phyloP scores from a whole-genome alignment of 306 rosid species.

The Geum urbanum region DNA sequence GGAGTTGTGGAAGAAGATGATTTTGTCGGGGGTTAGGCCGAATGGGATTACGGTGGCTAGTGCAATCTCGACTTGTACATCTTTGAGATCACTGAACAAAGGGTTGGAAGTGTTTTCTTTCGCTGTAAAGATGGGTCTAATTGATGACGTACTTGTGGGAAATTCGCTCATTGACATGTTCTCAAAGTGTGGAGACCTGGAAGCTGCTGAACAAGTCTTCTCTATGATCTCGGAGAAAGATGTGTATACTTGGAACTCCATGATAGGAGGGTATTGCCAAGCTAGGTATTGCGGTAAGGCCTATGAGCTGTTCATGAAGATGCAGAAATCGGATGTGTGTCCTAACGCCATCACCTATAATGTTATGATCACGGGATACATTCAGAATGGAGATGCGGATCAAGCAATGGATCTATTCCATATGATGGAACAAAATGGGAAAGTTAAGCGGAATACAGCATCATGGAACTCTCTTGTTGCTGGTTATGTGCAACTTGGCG shows the following conservation, averaged over 20 bases:
- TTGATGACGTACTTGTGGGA: conserved; percentile 44
- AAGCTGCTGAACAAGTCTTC: conserved; percentile 66
- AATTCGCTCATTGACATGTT: conserved; percentile 84
- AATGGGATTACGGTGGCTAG: conserved; percentile 65
- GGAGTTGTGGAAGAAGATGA: conserved; percentile 64
- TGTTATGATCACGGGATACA: conserved; percentile 78
- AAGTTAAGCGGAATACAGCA: conserved; percentile 62
- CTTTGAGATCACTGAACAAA: conserved; percentile 50
- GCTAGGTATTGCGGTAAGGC: conserved; percentile 89
- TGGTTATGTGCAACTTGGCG: conserved; percentile 67
- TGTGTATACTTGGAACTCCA: conserved; percentile 84
- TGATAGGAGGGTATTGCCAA: conserved; percentile 86
- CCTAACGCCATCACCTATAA: conserved; percentile 86
- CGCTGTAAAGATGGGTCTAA: conserved; percentile 57
- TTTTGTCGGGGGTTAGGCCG: conserved; percentile 55
- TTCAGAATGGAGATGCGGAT: conserved; percentile 76
- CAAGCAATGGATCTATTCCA: conserved; percentile 74
- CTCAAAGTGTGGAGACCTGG: conserved; percentile 73
- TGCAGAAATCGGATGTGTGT: conserved; percentile 68
- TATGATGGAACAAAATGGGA: conserved; percentile 72
- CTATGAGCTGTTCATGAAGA: conserved; percentile 65
- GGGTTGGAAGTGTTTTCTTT: conserved; percentile 70
- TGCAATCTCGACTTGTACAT: conserved; percentile 65
- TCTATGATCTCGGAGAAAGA: conserved; percentile 60
- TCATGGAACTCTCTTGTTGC: conserved; percentile 88